These are phyloP conservation scores for Aspergillus mulundensis DNA, from an alignment of 495 filamentous ascomycete species.

Conservation along the genomic window DNA sequence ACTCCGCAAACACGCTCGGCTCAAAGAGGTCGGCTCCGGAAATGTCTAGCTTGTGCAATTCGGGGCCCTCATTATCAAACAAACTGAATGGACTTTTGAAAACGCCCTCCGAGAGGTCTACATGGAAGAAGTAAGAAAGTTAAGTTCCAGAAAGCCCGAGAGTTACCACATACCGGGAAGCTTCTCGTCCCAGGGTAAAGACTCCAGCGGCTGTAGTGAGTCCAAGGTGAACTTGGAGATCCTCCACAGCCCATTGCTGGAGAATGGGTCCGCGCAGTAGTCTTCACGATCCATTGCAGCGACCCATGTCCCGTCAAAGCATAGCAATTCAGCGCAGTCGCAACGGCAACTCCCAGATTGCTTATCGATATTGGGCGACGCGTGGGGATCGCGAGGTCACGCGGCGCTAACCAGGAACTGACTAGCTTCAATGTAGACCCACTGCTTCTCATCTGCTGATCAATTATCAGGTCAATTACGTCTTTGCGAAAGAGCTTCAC, in stretches of 20 bases:
- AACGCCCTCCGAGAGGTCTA: slow-evolving; percentile 28
- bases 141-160: background rate
- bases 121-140: background rate
- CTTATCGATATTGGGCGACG: slow-evolving; percentile 20
- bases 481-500: background rate
- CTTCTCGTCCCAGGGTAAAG: slow-evolving; percentile 33
- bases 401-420: slow-evolving; percentile 15
- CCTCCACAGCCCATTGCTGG: slow-evolving; percentile 64
- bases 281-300: slow-evolving; percentile 42
- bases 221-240: slow-evolving; percentile 44
- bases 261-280: slow-evolving; percentile 59
- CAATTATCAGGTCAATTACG: background rate
- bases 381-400: slow-evolving; percentile 23
- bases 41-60: slow-evolving; percentile 32
- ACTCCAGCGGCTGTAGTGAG: slow-evolving; percentile 35
- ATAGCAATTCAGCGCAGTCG: background rate
- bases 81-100: slow-evolving; percentile 23
- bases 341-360: slow-evolving; percentile 4
- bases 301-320: slow-evolving; percentile 1
- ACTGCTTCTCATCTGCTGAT: slow-evolving; percentile 14
- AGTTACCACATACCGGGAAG: slow-evolving; percentile 30
- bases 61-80: slow-evolving; percentile 20
- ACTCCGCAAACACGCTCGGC: slow-evolving; percentile 16
- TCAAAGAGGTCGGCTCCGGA: slow-evolving; percentile 24
- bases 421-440: slow-evolving; percentile 24